These are phyloP conservation scores for Paraurostyla sp. DNA, from an alignment of 73 alveolate genomes.

Conservation along the genomic window DNA sequence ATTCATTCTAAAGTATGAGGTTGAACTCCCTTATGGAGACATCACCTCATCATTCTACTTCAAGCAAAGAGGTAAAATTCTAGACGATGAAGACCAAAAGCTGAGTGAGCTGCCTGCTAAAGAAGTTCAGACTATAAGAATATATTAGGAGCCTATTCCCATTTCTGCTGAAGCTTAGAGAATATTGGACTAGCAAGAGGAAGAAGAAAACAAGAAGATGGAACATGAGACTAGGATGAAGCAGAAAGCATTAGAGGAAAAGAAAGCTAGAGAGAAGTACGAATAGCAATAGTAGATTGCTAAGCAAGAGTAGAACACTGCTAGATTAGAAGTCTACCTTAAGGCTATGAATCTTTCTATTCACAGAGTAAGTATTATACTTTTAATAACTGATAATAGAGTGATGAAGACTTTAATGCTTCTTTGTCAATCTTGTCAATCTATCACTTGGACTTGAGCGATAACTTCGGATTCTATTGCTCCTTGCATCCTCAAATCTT, in stretches of 20 bases:
- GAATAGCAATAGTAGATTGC: conserved; percentile 59
- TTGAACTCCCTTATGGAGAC: conserved; percentile 55
- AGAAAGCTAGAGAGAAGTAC: conserved; percentile 61
- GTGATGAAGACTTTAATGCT: conserved; percentile 71
- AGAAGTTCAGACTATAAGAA: conserved; percentile 10
- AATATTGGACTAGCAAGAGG: conserved; percentile 62
- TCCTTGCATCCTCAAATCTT: conserved; percentile 64
- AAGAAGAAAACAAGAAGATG: conserved; percentile 70
- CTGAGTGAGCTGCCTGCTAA: conserved; percentile 30
- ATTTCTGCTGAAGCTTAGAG: conserved; percentile 74
- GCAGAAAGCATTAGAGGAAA: conserved; percentile 49
- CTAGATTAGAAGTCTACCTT: conserved; percentile 62
- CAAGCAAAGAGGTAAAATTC: conserved; percentile 4
- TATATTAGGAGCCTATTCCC: conserved; percentile 60
- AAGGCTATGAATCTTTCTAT: conserved; percentile 67
- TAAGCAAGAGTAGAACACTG: conserved; percentile 69
- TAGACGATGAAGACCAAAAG: conserved; percentile 54
- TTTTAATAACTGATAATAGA: not conserved
- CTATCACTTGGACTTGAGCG: conserved; percentile 59
- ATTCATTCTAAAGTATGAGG: not conserved
- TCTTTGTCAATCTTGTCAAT: conserved; percentile 68
- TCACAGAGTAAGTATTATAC: conserved; percentile 8
- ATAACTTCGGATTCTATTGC: conserved; percentile 69
- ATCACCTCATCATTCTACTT: not conserved
- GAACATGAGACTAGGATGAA: conserved; percentile 72